Base-by-base conservation (phyloP, 1,284 basidiomycete species). In the Rhodotorula sp. region DNA sequence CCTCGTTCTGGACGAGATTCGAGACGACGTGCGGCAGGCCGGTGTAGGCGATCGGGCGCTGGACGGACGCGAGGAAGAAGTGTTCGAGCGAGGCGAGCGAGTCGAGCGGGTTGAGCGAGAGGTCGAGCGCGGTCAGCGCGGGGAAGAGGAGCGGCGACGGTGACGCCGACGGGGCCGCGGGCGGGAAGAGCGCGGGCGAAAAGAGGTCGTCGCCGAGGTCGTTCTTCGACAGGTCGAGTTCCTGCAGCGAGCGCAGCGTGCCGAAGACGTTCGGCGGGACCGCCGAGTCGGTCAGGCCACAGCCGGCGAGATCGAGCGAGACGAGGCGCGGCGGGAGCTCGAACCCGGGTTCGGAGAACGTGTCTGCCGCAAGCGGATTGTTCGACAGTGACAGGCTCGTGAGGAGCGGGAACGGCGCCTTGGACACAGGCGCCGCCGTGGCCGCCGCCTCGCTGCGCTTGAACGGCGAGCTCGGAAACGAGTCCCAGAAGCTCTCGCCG, bases 51-150 rank as follows among this genome's bases (percentile, higher is more conserved):
- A 72, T 60, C 2, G 73, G 73, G n/a, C 67, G 49, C 2, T 41
- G 19, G 4, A 74, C 53, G 50, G n/a, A 17, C 19, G 27, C 19
- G 5, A 42, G 14, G 45, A 75, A 41, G 62, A 73, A 63, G 12
- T 55, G n/a, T 44, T 75, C 74, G 64, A 73, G 46, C 2, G 49
- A 25, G 4, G 17, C 64, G n/a, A 75, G 64, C 14, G 65, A 56
- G 27, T 75, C 67, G 61, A 75, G 48, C 34, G 66, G 52, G 64
- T 71, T 71, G 53, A 62, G 66, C 1, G 71, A 66, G 44, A 73
- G 58, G 61, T 65, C 46, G 59, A 75, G 63, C 8, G 27, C n/a
- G 3, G 53, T 49, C 13, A 75, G 61, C 7, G 54, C 23, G 21
- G 67, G 61, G 49, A 75, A 71, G 59, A 66, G 59, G 17, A 25